These are phyloP conservation scores for Asclepias syriaca DNA, from an alignment of 257 asterid species.

Conservation along the genomic window DNA sequence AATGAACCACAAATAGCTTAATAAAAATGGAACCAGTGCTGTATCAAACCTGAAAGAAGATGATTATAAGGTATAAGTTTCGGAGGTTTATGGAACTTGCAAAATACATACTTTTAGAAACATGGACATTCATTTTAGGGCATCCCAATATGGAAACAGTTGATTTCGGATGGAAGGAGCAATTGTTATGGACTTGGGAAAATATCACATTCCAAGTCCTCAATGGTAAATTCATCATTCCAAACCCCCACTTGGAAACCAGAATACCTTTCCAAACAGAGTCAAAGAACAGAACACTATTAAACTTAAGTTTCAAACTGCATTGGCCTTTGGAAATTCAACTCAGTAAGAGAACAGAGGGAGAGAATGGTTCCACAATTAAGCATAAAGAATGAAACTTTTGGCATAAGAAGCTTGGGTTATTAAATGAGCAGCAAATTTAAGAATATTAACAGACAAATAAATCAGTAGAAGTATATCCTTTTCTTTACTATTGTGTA, in stretches of 20 bases:
- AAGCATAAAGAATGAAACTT: not conserved
- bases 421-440: not conserved
- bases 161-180: not conserved
- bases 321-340: not conserved
- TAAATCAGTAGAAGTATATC: not conserved
- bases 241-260: not conserved
- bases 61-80: not conserved
- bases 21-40: not conserved
- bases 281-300: not conserved
- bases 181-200: not conserved
- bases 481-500: not conserved
- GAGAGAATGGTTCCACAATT: not conserved
- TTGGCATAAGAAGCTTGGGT: not conserved
- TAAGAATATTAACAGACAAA: not conserved
- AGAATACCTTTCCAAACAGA: not conserved
- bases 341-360: not conserved
- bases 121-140: not conserved
- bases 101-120: not conserved
- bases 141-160: too few relatives aligned
- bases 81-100: not conserved
- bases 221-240: not conserved
- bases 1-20: not conserved
- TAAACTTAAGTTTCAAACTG: not conserved
- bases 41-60: not conserved
- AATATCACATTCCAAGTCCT: not conserved